These are phyloP conservation scores for Lasiodiplodia sp. DNA, from an alignment of 2,329 filamentous ascomycete species.

Conservation along the genomic window DNA sequence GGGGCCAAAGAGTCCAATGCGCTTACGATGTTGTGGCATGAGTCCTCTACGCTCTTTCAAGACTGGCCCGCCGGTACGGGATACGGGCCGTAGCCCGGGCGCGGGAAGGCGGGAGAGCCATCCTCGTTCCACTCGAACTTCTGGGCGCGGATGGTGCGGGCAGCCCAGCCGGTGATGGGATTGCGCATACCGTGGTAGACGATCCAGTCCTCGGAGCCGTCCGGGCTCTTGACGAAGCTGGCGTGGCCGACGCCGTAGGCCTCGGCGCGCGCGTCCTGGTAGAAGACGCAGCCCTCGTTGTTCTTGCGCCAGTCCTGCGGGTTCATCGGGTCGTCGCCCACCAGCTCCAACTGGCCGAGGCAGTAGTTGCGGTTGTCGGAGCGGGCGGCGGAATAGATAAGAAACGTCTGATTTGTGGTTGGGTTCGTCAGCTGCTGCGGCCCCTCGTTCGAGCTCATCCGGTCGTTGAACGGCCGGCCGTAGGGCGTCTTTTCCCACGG, in stretches of 20 bases:
- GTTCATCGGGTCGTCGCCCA: conserved; percentile 59
- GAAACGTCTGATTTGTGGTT: conserved; percentile 55
- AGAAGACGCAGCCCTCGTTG: conserved; percentile 57
- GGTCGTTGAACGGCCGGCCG: conserved; percentile 54
- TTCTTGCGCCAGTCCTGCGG: conserved; percentile 57
- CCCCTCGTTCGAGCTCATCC: conserved; percentile 59
- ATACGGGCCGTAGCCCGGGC: conserved; percentile 59
- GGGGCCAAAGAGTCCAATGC: neutral
- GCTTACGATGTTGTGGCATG: neutral
- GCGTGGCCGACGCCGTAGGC: conserved; percentile 61
- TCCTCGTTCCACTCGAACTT: conserved; percentile 58
- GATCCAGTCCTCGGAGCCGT: conserved; percentile 58
- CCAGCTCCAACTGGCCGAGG: conserved; percentile 58
- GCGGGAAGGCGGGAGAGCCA: conserved; percentile 56
- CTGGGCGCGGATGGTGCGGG: conserved; percentile 58
- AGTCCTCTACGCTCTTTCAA: neutral
- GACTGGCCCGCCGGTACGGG: conserved; percentile 46
- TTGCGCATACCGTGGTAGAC: conserved; percentile 62
- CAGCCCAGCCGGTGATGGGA: conserved; percentile 56
- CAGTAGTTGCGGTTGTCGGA: conserved; percentile 63
- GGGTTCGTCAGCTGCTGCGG: conserved; percentile 59
- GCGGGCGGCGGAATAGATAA: conserved; percentile 59
- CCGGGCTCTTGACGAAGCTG: conserved; percentile 58
- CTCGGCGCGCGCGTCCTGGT: conserved; percentile 54
- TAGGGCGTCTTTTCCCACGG: conserved; percentile 62